These are phyloP conservation scores for Trypanosoma vivax DNA, from an alignment of 208 protist genomes.

Conservation along the genomic window DNA sequence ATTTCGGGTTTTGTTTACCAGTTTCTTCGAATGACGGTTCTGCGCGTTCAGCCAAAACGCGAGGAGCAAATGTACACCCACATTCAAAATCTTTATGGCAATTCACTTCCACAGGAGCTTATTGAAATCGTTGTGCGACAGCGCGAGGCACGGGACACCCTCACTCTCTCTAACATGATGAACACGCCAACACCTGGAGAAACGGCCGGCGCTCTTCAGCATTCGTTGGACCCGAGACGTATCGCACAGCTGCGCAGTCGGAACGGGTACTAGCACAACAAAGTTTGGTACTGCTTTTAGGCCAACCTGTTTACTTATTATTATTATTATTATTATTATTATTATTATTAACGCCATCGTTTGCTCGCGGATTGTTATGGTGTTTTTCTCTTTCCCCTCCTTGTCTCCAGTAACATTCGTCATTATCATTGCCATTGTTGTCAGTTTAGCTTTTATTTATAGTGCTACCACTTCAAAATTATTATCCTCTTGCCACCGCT, in stretches of 20 bases:
- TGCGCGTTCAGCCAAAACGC: conserved; percentile 72
- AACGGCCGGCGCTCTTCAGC: conserved; percentile 70
- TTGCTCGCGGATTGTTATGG: no score
- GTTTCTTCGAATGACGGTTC: conserved; percentile 67
- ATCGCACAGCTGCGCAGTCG: conserved; percentile 58
- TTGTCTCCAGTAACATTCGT: no score
- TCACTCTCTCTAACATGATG: conserved; percentile 72
- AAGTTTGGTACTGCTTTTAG: no score
- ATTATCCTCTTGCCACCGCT: no score
- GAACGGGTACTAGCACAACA: conserved; percentile 42
- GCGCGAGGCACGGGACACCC: conserved; percentile 68
- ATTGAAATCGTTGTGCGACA: conserved; percentile 55
- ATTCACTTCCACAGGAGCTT: conserved; percentile 66
- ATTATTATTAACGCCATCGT: no score
- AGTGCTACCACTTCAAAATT: no score
- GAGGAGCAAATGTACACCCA: conserved; percentile 85
- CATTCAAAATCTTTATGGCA: conserved; percentile 56
- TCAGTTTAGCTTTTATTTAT: no score
- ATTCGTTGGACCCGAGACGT: conserved; percentile 67
- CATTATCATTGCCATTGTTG: no score
- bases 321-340: no score
- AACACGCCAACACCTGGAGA: conserved; percentile 68
- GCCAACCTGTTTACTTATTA: no score
- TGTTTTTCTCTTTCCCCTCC: no score
- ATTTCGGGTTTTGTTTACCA: conserved; percentile 73